Base-by-base conservation (phyloP, 768 basidiomycete species). In the Phanerodontia chrysosporium region DNA sequence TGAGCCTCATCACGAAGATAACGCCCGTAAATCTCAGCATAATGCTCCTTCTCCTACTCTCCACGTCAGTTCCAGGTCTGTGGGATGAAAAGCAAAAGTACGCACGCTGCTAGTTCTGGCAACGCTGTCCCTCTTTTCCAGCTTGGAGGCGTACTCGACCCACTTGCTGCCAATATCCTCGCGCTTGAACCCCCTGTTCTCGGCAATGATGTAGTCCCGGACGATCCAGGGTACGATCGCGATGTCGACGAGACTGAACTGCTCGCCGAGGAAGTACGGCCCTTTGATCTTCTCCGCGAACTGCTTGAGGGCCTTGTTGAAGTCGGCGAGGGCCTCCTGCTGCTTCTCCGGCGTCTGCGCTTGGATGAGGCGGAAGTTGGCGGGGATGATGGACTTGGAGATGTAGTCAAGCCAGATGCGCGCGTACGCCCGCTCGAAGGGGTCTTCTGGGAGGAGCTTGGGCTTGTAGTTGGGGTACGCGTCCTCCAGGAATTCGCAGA, bases 401-500 rank as follows among this genome's bases (percentile, higher is more conserved):
- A 82, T 69, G 59, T 80, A 74, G 65, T 85, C 81, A 36, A 84
- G 70, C 80, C 80, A 80, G 58, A 84, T 74, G 36, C 83, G 77
- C 2, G 74, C 75, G 44, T 72, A 66, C 0, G 80, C 82, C 6
- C 78, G 75, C 8, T 74, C 73, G 45, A 71, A 73, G 1, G 84
- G 79, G 57, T 84, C 79, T 2, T 61, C 49, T 0, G 84, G 82
- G 32, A 82, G 74, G 14, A 85, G 66, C 18, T 67, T 66, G 5
- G 80, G 79, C 36, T 72, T 74, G 56, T 75, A 54, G 6, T 63
- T 51, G 14, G 77, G 76, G 65, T 77, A 82, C 7, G 78, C 77
- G 44, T 87, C 85, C 60, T 87, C 84, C 52, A 87, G 73, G 66
- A 83, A 84, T 66, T 87, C 84, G 66, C 78, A 77, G 27, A 87